Evolutionary conservation across 225 moss, liverwort and hornwort genomes (phyloP), one percentile per base, ranked within the genome.

Genomic region (Anthoceros angustus): DNA sequence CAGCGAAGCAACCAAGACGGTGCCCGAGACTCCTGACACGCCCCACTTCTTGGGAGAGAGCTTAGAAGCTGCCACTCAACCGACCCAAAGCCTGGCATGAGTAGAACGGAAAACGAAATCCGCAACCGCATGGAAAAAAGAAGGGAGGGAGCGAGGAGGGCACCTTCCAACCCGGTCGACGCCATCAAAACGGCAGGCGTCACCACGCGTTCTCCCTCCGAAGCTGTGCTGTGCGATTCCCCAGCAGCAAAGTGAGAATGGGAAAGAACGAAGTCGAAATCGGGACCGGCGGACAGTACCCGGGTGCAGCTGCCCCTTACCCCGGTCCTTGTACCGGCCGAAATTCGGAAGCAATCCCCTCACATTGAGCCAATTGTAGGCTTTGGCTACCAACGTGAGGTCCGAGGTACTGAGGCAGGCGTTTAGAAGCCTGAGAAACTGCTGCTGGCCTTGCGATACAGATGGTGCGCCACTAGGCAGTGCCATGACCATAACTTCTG

Each of bases 41-140:
- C 98, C 98, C 98, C 92, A 98, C 72, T 98, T 98, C 77, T 89
- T 92, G 0, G 98, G 98, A 16, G 98, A 92, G 41, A 98, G 84
- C 70, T 81, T 84, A 67, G 92, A 82, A 40, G 88, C 98, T 92
- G 88, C 77, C 76, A 72, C 14, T 39, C 49, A 39, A 40, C 39
- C 18, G 24, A 7, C 39, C 14, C 24, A 41, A 5, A 70, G 14
- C 21, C 38, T 12, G 6, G 21, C 55, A 7, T 46, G 16, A 6
- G n/a, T 62, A 62, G 0, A 9, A 63, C 21, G 39, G 25, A 69
- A 11, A 39, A 12, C 21, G 42, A 0, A 66, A 23, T 12, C 66
- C 15, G 42, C 15, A 12, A 63, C 23, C 24, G 14, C 61, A 26
- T 25, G 72, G 41, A 68, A 49, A 43, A 40, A 49, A 24, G 42